phyloP scores from a whole-genome alignment of 1,139 yeast species.

The Suhomyces taliae region DNA sequence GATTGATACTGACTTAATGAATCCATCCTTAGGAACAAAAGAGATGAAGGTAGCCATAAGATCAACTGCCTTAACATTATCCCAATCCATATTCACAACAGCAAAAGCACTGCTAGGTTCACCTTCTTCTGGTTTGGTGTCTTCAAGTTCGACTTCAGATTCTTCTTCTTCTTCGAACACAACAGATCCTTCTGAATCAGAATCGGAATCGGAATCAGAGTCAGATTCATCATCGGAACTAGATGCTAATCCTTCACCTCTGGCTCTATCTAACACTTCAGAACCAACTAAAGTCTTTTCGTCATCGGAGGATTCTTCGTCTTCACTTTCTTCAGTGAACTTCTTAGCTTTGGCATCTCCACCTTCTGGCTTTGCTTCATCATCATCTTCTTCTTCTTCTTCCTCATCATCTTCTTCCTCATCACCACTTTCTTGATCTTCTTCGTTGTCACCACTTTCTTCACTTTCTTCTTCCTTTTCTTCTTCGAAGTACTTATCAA shows the following conservation, averaged over 20 bases:
- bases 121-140: constrained; percentile 71
- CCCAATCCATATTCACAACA: constrained; percentile 97
- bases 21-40: constrained; percentile 78
- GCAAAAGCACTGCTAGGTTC: constrained; percentile 85
- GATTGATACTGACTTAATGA: constrained; percentile 68
- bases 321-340: constrained; percentile 1
- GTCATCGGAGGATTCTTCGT: constrained; percentile 10
- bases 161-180: constrained; percentile 39
- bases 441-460: constrained; percentile 21
- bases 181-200: constrained; percentile 27
- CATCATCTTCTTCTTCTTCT: constrained; percentile 20
- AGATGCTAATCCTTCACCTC: constrained; percentile 57
- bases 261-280: constrained; percentile 55
- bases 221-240: constrained; percentile 22
- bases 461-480: constrained; percentile 30
- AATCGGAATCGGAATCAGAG: constrained; percentile 32
- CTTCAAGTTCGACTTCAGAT: constrained; percentile 57
- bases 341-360: constrained; percentile 16
- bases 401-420: constrained; percentile 23
- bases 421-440: constrained; percentile 23
- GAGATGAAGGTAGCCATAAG: constrained; percentile 87
- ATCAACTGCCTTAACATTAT: constrained; percentile 81
- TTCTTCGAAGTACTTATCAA: constrained; percentile 66
- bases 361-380: constrained; percentile 15
- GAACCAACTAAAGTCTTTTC: constrained; percentile 16